These are phyloP conservation scores for Cladosporium sp. DNA, from an alignment of 2,329 filamentous ascomycete species.

Conservation along the genomic window DNA sequence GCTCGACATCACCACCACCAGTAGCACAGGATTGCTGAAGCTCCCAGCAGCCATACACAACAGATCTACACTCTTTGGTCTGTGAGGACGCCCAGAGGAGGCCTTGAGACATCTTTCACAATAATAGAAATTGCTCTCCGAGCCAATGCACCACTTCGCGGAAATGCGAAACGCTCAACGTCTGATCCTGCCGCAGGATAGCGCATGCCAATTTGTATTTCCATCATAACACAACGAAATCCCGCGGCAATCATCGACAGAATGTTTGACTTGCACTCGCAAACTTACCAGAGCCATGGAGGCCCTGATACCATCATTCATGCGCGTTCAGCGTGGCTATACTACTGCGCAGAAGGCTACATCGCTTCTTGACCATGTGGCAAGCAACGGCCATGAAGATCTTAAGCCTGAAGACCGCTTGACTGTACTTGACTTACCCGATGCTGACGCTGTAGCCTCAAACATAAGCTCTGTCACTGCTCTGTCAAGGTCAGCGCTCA, in stretches of 20 bases:
- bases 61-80: not conserved
- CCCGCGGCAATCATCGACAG: not conserved
- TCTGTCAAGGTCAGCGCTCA: not conserved
- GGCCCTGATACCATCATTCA: not conserved
- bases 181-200: not conserved
- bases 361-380: not conserved
- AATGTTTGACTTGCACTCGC: not conserved
- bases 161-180: not conserved
- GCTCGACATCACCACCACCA: not conserved
- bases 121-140: not conserved
- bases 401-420: not conserved
- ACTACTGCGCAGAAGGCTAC: not conserved
- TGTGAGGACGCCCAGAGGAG: not conserved
- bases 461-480: not conserved
- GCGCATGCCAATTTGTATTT: not conserved
- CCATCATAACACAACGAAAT: not conserved
- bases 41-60: not conserved
- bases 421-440: not conserved
- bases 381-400: too few species aligned
- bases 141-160: not conserved
- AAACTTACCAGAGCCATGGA: not conserved
- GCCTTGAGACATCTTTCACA: not conserved
- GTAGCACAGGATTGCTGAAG: not conserved
- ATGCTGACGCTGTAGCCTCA: not conserved
- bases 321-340: not conserved